phyloP scores from a whole-genome alignment of 2,329 filamentous ascomycete species.

The Nakataea oryzae region DNA sequence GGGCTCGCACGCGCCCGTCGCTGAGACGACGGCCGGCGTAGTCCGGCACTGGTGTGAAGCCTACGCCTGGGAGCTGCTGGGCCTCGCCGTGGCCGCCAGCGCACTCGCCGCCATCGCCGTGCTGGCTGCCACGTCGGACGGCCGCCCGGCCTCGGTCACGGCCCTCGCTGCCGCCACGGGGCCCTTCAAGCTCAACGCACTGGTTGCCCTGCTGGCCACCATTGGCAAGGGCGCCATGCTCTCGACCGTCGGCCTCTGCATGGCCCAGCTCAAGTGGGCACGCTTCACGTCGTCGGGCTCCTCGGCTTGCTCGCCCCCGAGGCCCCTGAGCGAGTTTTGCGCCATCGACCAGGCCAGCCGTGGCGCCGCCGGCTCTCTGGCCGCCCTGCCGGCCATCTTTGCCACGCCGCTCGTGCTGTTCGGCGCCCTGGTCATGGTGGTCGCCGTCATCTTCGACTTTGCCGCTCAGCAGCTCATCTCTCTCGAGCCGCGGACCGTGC shows the following conservation, averaged over 20 bases:
- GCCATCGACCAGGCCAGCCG: not conserved
- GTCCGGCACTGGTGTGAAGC: too few relatives aligned
- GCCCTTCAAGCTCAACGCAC: not conserved
- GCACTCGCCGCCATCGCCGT: too few relatives aligned
- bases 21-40: too few relatives aligned
- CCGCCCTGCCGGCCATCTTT: not conserved
- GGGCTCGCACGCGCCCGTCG: too few relatives aligned
- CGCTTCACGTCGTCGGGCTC: not conserved
- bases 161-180: not conserved
- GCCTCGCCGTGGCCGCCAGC: too few relatives aligned
- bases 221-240: not conserved
- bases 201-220: not conserved
- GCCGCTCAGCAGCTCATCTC: not conserved
- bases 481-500: not conserved
- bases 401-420: not conserved
- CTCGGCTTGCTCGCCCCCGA: too few relatives aligned
- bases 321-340: not conserved
- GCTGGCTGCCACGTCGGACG: too few relatives aligned
- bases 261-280: not conserved
- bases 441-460: not conserved
- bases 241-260: not conserved
- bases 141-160: too few relatives aligned
- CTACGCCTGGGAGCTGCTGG: too few relatives aligned
- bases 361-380: not conserved
- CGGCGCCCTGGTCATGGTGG: not conserved